Conservation (phyloP, 2,329 filamentous ascomycete species). For the Beauveria brongniartii region DNA sequence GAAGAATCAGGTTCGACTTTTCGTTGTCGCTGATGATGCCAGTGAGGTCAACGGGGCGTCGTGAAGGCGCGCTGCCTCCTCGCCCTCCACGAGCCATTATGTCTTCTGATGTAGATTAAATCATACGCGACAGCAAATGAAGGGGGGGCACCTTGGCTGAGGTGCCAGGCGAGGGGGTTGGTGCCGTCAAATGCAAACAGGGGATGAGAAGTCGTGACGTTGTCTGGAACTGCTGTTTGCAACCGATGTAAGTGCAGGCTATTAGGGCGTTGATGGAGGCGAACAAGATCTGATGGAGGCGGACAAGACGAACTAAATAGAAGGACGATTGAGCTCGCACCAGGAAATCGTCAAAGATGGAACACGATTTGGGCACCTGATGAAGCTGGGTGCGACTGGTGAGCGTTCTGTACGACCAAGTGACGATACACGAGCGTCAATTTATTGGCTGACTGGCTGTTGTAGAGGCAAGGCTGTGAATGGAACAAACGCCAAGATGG, state of each 20-base stretch:
- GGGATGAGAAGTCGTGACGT: background rate
- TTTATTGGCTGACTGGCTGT: background rate
- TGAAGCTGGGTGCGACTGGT: background rate
- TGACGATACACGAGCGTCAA: background rate
- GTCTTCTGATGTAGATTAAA: constrained; percentile 1
- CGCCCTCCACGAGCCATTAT: constrained; percentile 34
- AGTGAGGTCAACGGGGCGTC: constrained; percentile 43
- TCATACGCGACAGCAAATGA: constrained; percentile 2
- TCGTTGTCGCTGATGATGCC: constrained; percentile 39
- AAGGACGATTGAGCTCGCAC: background rate
- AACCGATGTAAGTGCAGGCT: background rate
- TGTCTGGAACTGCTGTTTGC: background rate
- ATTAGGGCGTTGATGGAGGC: background rate
- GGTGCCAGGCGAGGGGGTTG: background rate
- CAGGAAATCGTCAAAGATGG: background rate
- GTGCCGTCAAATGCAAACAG: background rate
- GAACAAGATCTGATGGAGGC: background rate
- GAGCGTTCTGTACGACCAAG: constrained; percentile 1
- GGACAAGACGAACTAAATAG: background rate
- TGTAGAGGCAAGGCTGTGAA: background rate
- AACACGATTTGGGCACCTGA: background rate
- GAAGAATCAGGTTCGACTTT: constrained; percentile 41
- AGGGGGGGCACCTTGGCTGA: background rate
- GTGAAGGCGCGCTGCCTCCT: constrained; percentile 25
- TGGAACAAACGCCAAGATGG: background rate